A percentile compares a stretch with the other conserved stretches of the same genome.
These are phyloP conservation scores for Catharanthus roseus DNA, from an alignment of 257 asterid genomes.

Conservation along the genomic window DNA sequence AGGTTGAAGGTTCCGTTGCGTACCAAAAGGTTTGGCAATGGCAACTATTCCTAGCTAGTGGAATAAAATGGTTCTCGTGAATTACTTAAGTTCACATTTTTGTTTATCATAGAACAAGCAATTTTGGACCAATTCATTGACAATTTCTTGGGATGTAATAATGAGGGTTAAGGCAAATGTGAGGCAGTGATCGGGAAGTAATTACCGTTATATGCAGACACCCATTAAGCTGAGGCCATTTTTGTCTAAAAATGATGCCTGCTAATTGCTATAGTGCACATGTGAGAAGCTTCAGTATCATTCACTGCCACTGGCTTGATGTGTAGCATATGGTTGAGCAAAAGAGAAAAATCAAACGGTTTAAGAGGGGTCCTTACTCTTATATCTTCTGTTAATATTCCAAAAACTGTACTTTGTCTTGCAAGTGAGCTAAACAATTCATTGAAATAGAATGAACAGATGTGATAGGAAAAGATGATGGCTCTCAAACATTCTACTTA, in stretches of 20 bases:
- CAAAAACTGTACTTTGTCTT: neutral
- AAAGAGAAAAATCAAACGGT: too few species aligned
- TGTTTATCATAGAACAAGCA: too few species aligned
- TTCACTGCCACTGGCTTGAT: too few species aligned
- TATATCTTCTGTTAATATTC: too few species aligned
- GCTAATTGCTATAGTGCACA: neutral
- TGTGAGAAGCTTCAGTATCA: neutral
- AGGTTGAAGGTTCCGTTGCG: neutral
- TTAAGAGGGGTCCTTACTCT: too few species aligned
- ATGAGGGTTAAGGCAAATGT: neutral
- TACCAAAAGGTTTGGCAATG: neutral
- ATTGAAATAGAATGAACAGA: neutral
- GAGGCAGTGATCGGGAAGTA: neutral
- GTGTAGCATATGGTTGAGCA: too few species aligned
- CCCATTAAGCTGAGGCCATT: neutral
- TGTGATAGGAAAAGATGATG: neutral
- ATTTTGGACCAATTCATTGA: too few species aligned
- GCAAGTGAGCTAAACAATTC: neutral
- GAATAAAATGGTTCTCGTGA: neutral
- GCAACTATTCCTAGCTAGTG: neutral
- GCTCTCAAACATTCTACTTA: neutral
- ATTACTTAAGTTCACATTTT: neutral
- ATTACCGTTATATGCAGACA: neutral
- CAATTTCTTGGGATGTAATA: too few species aligned
- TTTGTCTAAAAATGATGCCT: neutral